phyloP scores from a whole-genome alignment of 495 filamentous ascomycete species.

The Aspergillus diversus region DNA sequence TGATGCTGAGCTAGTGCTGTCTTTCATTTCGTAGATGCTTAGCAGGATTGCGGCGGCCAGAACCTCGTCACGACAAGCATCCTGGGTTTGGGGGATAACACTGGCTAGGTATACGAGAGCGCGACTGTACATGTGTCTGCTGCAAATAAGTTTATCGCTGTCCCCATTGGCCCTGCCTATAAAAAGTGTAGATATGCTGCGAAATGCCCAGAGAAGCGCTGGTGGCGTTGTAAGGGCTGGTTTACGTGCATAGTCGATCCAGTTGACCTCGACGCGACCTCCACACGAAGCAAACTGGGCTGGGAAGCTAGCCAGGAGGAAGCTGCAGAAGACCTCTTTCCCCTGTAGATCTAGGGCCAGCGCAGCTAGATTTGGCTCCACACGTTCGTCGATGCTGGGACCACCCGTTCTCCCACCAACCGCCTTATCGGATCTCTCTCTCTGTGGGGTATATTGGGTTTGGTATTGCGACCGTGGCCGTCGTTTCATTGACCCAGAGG shows the following conservation, averaged over 20 bases:
- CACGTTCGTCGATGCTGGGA: constrained; percentile 22
- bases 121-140: constrained; percentile 25
- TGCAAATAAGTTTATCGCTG: constrained; percentile 10
- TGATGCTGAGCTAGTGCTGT: constrained; percentile 25
- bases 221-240: constrained; percentile 3
- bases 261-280: constrained; percentile 16
- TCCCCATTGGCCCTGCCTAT: constrained; percentile 18
- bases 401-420: neutral
- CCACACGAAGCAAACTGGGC: constrained; percentile 23
- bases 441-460: neutral
- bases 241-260: constrained; percentile 17
- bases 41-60: constrained; percentile 28
- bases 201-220: constrained; percentile 20
- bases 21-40: constrained; percentile 33
- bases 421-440: neutral
- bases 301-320: constrained; percentile 16
- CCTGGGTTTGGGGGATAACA: constrained; percentile 11
- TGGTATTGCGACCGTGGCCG: neutral
- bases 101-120: constrained; percentile 15
- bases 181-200: constrained; percentile 15
- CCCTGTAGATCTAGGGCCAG: constrained; percentile 21
- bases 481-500: neutral
- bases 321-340: constrained; percentile 24
- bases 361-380: constrained; percentile 22
- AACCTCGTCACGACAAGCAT: constrained; percentile 17